Evolutionary conservation across 2,329 filamentous ascomycete genomes (phyloP).

Genomic region (Septoria linicola): DNA sequence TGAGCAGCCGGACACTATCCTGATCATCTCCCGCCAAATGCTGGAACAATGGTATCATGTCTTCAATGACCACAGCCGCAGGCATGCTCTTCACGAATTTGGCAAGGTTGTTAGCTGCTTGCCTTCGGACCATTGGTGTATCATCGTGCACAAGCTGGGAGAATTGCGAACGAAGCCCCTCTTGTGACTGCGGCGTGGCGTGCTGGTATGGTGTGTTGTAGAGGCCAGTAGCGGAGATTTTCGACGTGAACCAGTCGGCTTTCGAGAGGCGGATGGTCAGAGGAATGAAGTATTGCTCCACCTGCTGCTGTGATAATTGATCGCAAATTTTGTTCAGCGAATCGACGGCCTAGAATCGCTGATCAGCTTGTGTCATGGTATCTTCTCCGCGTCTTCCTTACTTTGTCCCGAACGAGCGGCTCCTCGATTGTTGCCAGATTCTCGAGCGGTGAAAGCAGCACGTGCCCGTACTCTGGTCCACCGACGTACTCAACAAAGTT

Average conservation of each 20-base stretch:
- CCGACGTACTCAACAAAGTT: constrained; percentile 97
- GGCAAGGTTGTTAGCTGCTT: constrained; percentile 91
- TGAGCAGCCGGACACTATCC: constrained; percentile 92
- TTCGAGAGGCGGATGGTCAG: constrained; percentile 94
- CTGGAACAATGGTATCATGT: constrained; percentile 99
- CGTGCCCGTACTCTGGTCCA: constrained; percentile 88
- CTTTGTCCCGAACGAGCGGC: constrained; percentile 96
- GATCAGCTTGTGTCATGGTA: constrained; percentile 34
- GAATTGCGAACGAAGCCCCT: constrained; percentile 88
- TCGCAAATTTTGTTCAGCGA: constrained; percentile 99
- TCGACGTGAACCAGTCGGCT: constrained; percentile 99
- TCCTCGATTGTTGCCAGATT: constrained; percentile 98
- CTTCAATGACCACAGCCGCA: constrained; percentile 84
- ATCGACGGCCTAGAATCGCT: constrained; percentile 74
- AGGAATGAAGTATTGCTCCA: constrained; percentile 96
- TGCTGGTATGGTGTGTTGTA: constrained; percentile 93
- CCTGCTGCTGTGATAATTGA: constrained; percentile 83
- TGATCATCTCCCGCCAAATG: constrained; percentile 95
- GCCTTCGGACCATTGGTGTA: constrained; percentile 97
- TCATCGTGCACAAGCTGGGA: constrained; percentile 93
- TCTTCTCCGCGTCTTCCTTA: constrained; percentile 44
- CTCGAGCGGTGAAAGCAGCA: constrained; percentile 93
- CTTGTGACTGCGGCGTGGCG: constrained; percentile 82
- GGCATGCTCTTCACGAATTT: constrained; percentile 99
- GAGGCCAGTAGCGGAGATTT: constrained; percentile 94